These are phyloP conservation scores for Amanita rubescens DNA, from an alignment of 768 basidiomycete genomes.

Conservation along the genomic window DNA sequence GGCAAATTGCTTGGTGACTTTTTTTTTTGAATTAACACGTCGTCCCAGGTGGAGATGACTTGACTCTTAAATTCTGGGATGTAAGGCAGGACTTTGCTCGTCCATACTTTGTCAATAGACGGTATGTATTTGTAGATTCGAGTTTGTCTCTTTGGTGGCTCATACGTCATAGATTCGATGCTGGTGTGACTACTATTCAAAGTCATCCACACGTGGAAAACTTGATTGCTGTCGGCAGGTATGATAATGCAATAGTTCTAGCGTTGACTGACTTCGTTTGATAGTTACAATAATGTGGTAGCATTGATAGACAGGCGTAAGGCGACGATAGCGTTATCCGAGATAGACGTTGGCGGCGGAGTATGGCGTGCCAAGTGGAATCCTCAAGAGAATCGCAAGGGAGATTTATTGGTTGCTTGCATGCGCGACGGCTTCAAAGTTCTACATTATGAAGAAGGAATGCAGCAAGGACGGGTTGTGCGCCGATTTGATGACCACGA, in stretches of 20 bases:
- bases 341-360: slow-evolving; percentile 78
- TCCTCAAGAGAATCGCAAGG: slow-evolving; percentile 54
- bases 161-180: slow-evolving; percentile 63
- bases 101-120: slow-evolving; percentile 68
- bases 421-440: slow-evolving; percentile 99
- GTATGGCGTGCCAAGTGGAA: slow-evolving; percentile 98
- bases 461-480: slow-evolving; percentile 29
- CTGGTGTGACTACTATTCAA: slow-evolving; percentile 89
- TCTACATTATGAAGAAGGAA: slow-evolving; percentile 37
- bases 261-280: not conserved
- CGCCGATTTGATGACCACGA: slow-evolving; percentile 68
- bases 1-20: slow-evolving; percentile 6
- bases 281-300: slow-evolving; percentile 78
- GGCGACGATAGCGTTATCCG: slow-evolving; percentile 44
- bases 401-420: slow-evolving; percentile 85
- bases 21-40: not conserved
- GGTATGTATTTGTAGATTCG: slow-evolving; percentile 28
- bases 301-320: slow-evolving; percentile 79
- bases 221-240: slow-evolving; percentile 90
- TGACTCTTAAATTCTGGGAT: slow-evolving; percentile 90
- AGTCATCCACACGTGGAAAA: slow-evolving; percentile 74
- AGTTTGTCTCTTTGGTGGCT: not conserved
- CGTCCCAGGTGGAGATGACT: slow-evolving; percentile 83
- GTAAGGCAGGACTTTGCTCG: slow-evolving; percentile 50
- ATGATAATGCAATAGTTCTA: not conserved